Percentiles rank a stretch among this genome's conserved stretches.
phyloP scores from a whole-genome alignment of 495 filamentous ascomycete genomes.

The Penicillium taxi region DNA sequence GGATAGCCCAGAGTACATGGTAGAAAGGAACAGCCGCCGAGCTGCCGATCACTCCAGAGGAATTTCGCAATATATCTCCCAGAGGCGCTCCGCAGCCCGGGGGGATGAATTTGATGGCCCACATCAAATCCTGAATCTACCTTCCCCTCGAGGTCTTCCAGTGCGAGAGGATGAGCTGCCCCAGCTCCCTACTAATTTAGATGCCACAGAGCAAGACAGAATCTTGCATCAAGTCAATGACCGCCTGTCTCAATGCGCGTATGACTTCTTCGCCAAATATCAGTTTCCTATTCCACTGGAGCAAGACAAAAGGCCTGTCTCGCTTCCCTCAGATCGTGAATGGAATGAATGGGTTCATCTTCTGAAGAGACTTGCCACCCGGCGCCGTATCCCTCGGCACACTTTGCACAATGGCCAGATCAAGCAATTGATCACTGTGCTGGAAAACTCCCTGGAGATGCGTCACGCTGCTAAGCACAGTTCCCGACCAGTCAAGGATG shows the following conservation, averaged over 20 bases:
- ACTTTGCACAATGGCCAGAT: constrained; percentile 85
- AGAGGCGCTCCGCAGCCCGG: constrained; percentile 68
- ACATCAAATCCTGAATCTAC: constrained; percentile 66
- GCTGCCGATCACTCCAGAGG: constrained; percentile 39
- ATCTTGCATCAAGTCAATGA: constrained; percentile 75
- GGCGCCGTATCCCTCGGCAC: constrained; percentile 72
- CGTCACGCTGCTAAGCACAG: constrained; percentile 77
- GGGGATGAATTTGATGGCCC: constrained; percentile 80
- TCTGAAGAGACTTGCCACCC: constrained; percentile 76
- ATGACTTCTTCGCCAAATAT: constrained; percentile 83
- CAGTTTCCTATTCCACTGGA: constrained; percentile 81
- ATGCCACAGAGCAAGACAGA: constrained; percentile 75
- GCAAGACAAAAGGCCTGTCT: constrained; percentile 69
- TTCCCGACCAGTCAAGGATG: constrained; percentile 76
- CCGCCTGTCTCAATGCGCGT: constrained; percentile 73
- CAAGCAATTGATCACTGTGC: constrained; percentile 74
- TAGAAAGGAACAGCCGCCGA: constrained; percentile 34
- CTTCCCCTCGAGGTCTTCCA: constrained; percentile 55
- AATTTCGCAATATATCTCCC: constrained; percentile 48
- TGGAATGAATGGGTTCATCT: constrained; percentile 93
- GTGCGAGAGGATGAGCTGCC: constrained; percentile 72
- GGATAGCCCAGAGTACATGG: constrained; percentile 34
- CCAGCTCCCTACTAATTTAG: constrained; percentile 71
- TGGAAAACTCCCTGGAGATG: constrained; percentile 82
- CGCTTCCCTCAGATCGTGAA: constrained; percentile 70